phyloP scores from a whole-genome alignment of 2,329 filamentous ascomycete genomes.

The Aspergillus ochraceoroseus region DNA sequence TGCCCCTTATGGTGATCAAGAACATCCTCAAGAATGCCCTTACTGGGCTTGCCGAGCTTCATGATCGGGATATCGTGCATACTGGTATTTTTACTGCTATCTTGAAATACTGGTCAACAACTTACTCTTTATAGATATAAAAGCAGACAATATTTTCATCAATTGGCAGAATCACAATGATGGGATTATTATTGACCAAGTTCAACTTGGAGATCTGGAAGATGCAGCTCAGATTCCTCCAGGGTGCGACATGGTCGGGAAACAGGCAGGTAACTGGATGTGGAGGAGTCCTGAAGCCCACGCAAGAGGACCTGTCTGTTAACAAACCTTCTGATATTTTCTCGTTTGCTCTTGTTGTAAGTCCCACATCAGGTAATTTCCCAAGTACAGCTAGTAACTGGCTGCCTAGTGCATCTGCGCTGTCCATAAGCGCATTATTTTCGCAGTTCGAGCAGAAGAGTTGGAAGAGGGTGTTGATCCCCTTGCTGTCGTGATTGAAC shows the following conservation, averaged over 20 bases:
- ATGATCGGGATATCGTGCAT: conserved; percentile 36
- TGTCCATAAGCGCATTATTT: conserved; percentile 41
- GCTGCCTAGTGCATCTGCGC: conserved; percentile 44
- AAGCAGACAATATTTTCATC: conserved; percentile 8
- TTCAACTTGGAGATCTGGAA: conserved; percentile 11
- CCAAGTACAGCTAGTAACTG: conserved; percentile 6
- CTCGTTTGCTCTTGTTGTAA: conserved; percentile 36
- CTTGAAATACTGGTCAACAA: not conserved
- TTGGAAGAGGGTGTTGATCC: conserved; percentile 32
- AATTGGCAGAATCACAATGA: conserved; percentile 3
- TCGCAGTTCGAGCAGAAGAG: conserved; percentile 37
- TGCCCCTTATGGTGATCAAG: conserved; percentile 39
- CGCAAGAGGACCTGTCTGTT: conserved; percentile 22
- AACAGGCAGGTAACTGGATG: conserved; percentile 29
- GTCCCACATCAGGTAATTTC: not conserved
- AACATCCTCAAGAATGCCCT: conserved; percentile 44
- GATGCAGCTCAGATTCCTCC: conserved; percentile 11
- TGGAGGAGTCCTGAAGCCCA: conserved; percentile 38
- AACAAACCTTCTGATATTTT: conserved; percentile 35
- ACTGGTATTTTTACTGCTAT: conserved; percentile 17
- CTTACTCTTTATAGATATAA: conserved; percentile 9
- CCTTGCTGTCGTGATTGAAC: conserved; percentile 42
- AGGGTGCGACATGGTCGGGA: conserved; percentile 9
- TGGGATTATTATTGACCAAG: not conserved
- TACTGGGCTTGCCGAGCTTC: conserved; percentile 34